Evolutionary conservation across 495 filamentous ascomycete genomes (phyloP), one percentile per base, ranked within the genome.

Genomic region (Talaromyces nanjingensis): DNA sequence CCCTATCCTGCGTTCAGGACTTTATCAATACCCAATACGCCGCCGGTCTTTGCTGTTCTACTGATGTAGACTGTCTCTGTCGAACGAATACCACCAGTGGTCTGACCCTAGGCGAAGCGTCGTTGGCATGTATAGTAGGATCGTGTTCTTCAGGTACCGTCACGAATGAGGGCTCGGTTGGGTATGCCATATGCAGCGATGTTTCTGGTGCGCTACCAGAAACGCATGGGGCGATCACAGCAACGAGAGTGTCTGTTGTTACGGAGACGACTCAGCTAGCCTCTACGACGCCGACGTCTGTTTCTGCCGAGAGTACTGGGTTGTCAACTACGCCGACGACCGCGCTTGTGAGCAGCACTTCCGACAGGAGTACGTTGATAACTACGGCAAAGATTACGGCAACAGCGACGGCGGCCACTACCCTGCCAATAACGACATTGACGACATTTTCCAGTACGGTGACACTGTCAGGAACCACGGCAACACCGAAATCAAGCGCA

Each of bases 51-150:
- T 87, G 84, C 70, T 76, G 77, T n/a, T 66, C 69, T 59, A 73
- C 73, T 37, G 76, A 84, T 47, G 70, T 89, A 65, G 73, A 76
- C 65, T 91, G 88, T 68, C 75, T 91, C 8, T 92, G 89, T 69
- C 73, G 75, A 39, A 79, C 80, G 45, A 77, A 77, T 54, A 87
- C 83, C n/a, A 70, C 67, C 11, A 82, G 80, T 63, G 87, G 86
- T 33, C 87, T 87, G 63, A 90, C 89, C 0, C 62, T 93, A 56
- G 89, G 88, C 11, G 89, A 91, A 72, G 87, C 80, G 6, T 86
- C 83, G 8, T 69, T 89, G 62, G 81, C 83, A 64, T 92, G 89
- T 69, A 79, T 86, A 12, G 71, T 81, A 55, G 80, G 81, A 1
- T 58, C 65, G 24, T 85, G 82, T 57, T 63, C 74, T 20, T 55